Conservation (phyloP, 2,329 filamentous ascomycete species). For the Annulohypoxylon truncatum region DNA sequence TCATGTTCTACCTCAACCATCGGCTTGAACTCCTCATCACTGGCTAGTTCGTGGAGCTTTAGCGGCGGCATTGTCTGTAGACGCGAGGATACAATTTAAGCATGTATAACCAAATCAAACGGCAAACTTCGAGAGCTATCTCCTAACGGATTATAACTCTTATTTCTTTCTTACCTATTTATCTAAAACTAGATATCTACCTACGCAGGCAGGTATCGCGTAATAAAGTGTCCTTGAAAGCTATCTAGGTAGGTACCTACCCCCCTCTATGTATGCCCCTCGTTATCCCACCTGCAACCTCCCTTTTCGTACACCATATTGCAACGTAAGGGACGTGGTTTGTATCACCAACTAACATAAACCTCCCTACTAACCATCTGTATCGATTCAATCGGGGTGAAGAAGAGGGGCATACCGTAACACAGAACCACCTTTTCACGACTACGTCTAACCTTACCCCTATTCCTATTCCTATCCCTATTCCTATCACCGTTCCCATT, state of each 20-base stretch:
- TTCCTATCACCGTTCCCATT: neutral
- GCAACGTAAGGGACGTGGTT: too few relatives aligned
- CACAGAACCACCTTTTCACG: neutral
- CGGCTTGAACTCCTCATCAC: conserved; percentile 31
- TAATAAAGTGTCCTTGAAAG: neutral
- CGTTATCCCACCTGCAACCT: neutral
- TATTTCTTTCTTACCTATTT: neutral
- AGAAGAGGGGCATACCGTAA: neutral
- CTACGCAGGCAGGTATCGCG: neutral
- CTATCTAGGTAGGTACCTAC: neutral
- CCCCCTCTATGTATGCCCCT: neutral
- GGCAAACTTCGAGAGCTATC: neutral
- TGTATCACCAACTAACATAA: neutral
- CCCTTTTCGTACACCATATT: neutral
- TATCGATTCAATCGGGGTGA: neutral
- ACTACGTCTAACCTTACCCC: neutral
- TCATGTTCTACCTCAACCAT: conserved; percentile 33
- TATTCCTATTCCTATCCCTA: neutral
- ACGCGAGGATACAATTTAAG: neutral
- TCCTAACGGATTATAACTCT: neutral
- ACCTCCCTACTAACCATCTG: too few relatives aligned
- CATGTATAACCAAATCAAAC: neutral
- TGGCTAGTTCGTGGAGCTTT: conserved; percentile 15
- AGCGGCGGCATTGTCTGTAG: neutral
- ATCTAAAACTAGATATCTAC: neutral